A percentile compares a stretch with the other conserved stretches of the same genome.
These are phyloP conservation scores for Boletus reticuloceps DNA, from an alignment of 768 basidiomycete genomes.

Conservation along the genomic window DNA sequence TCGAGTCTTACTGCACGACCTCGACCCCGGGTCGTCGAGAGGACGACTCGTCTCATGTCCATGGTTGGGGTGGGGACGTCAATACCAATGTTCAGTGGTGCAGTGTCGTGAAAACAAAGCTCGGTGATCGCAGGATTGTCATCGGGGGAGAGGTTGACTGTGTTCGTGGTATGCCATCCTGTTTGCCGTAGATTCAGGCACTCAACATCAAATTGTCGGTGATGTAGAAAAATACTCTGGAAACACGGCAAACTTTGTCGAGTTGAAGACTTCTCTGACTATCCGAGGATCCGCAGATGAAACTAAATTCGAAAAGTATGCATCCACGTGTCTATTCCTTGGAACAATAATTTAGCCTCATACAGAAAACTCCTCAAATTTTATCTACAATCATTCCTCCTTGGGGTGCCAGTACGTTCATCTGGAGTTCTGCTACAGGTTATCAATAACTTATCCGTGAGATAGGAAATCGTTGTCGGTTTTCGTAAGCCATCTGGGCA, in stretches of 20 bases:
- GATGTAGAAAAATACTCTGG: conserved; percentile 58
- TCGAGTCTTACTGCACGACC: conserved; percentile 83
- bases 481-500: conserved; percentile 80
- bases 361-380: conserved; percentile 86
- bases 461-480: conserved; percentile 80
- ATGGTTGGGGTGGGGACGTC: conserved; percentile 77
- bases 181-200: neutral
- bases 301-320: conserved; percentile 76
- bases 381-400: conserved; percentile 87
- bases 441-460: conserved; percentile 2
- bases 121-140: conserved; percentile 67
- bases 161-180: conserved; percentile 55
- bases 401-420: conserved; percentile 78
- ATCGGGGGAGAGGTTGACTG: conserved; percentile 94
- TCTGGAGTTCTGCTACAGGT: neutral
- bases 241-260: conserved; percentile 68
- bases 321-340: neutral
- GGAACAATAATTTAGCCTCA: neutral
- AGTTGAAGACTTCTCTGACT: conserved; percentile 80
- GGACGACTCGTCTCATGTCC: conserved; percentile 23
- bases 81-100: conserved; percentile 93
- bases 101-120: conserved; percentile 81
- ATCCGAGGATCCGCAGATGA: conserved; percentile 67
- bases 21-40: conserved; percentile 26
- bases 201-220: neutral